Base-by-base conservation (phyloP, 208 protist species). In the Leishmania arabica region DNA sequence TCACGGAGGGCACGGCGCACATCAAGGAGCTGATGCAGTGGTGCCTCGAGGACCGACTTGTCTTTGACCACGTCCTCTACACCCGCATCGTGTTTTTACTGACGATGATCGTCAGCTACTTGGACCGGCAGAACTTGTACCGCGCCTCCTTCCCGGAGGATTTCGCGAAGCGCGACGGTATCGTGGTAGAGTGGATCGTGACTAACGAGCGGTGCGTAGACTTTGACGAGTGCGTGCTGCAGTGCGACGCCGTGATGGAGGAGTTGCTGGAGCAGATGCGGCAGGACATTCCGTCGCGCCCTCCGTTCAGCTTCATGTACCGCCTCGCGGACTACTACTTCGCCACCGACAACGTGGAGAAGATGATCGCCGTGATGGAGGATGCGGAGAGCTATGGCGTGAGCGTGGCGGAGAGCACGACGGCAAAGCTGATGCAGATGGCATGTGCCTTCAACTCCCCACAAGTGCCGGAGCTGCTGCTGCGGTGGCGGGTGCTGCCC, bases 311-410 rank as follows among this genome's bases (percentile, higher is more conserved):
- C 70, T 80, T 98, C 40, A 88, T 95, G 81, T 96, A 93, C 83
- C 93, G 95, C 73, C 87, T 98, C 66, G 91, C 93, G 31, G 95
- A 98, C 81, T 98, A 98, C 88, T 98, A 96, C 89, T 98, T 98
- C 78, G 91, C 95, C 71, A 94, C 93, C 31, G 95, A 98, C 78
- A 98, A 98, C 85, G 87, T 96, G 51, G 90, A 96, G 58, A 98
- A 98, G 88, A 93, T 98, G 90, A 87, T 98, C 37, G 93, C 95
- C 11, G 90, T 93, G 21, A 96, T 96, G 93, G 95, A 98, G 87
- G 95, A 98, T 77, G 83, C 92, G 1, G 82, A 91, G 27, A 87
- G 81, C 77, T 95, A 91, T 78, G 95, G 93, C 58, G 81, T 95
- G 42, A 83, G 80, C 60, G 87, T 96, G 54, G 95, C 95, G 24